These are phyloP conservation scores for Teratosphaeriaceae sp. DNA, from an alignment of 2,329 filamentous ascomycete genomes.

Conservation along the genomic window DNA sequence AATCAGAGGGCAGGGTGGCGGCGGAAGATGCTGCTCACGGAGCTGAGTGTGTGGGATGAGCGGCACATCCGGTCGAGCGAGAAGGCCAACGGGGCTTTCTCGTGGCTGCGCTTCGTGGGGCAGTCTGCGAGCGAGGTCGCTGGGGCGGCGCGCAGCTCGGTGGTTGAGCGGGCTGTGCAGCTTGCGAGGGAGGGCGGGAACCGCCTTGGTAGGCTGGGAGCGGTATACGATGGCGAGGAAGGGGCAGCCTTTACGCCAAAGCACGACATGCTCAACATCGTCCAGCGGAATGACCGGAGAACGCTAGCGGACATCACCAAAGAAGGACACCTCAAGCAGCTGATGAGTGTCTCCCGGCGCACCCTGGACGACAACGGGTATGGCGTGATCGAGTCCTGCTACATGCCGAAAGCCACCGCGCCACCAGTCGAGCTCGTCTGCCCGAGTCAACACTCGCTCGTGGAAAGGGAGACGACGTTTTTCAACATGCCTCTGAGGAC, in stretches of 20 bases:
- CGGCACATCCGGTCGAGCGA: conserved; percentile 65
- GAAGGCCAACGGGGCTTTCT: conserved; percentile 62
- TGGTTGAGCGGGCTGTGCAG: conserved; percentile 68
- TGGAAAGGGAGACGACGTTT: conserved; percentile 64
- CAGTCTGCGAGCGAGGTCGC: conserved; percentile 67
- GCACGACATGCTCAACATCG: conserved; percentile 77
- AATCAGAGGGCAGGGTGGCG: conserved; percentile 75
- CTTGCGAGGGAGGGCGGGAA: conserved; percentile 46
- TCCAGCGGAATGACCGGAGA: conserved; percentile 58
- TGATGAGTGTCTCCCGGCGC: conserved; percentile 71
- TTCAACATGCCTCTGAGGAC: conserved; percentile 75
- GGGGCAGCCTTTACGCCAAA: conserved; percentile 56
- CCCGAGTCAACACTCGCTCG: conserved; percentile 55
- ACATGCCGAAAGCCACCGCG: conserved; percentile 69
- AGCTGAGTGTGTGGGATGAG: conserved; percentile 87
- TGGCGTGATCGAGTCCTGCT: conserved; percentile 72
- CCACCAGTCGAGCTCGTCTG: conserved; percentile 79
- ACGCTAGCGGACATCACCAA: conserved; percentile 62
- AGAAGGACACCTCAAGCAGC: conserved; percentile 64
- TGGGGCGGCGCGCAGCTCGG: conserved; percentile 57
- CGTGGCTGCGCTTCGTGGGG: conserved; percentile 84
- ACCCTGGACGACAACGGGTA: conserved; percentile 66
- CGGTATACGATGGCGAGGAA: conserved; percentile 60
- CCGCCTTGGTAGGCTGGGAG: conserved; percentile 55
- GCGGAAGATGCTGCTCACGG: conserved; percentile 65